Evolutionary conservation across 129 eudicot genomes (phyloP).

Genomic region (carrot (Daucus carota)): DH1_v3.0 NC_030385.2:9628501-9629000

Average conservation of each 20-base stretch:
- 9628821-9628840: background rate
- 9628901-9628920: too few species aligned
- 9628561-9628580: background rate
- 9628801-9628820: background rate
- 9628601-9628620: constrained; percentile 7
- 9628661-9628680: constrained; percentile 10
- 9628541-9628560: constrained; percentile 2
- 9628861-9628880: too few species aligned
- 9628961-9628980: too few species aligned
- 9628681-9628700: constrained; percentile 16
- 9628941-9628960: too few species aligned
- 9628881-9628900: too few species aligned
- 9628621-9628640: background rate
- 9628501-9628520: background rate
- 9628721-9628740: background rate
- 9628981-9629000: too few species aligned
- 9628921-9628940: too few species aligned
- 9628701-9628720: constrained; percentile 6
- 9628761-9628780: background rate
- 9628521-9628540: background rate
- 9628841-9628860: too few species aligned
- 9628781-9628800: background rate
- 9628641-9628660: constrained; percentile 11
- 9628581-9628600: background rate
- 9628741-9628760: background rate